Base-by-base conservation (phyloP, 2,329 filamentous ascomycete species). In the Hypomyces perniciosus region DNA sequence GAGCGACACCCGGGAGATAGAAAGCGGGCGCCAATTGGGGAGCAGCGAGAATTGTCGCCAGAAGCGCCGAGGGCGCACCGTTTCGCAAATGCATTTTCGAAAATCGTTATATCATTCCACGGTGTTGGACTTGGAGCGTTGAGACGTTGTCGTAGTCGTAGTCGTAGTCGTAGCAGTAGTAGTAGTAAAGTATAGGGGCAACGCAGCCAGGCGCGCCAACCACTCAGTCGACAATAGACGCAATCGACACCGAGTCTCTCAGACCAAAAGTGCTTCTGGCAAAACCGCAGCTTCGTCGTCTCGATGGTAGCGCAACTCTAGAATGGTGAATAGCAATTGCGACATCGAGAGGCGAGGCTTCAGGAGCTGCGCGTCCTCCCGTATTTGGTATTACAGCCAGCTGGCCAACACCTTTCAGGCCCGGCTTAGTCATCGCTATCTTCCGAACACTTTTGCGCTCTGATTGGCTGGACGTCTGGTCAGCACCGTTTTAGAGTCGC, bases 1-100 rank as follows among this genome's bases (percentile, higher is more conserved):
- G 93, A 58, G 92, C 91, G 61, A 96, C 90, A 60, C 93, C 93
- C 35, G 92, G 93, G 38, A 99, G 87, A 73, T 99, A 99, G 75
- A 97, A 99, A 50, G 90, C 89, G 2, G 83, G 77, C 10, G 76
- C 71, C 34, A 83, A 66, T 55, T 79, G 74, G 27, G 81, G 78
- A 29, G 75, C 64, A 43, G 73, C 69, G 35, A 83, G 63, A 43
- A 82, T 63, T 28, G 77, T 68, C 42, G 73, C 68, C 26, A 80
- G 63, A 46, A 81, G 71, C 65, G 75, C 74, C 65, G 74, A 68
- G 27, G 74, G 73, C 74, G 72, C 70, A 57, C 68, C 61, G 49
- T 70, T 67, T 65, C 65, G 68, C 56, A 73, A 60, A 54, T 73
- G 68, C 78, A 81, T 81, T 6, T 68, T 55, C 41, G 34, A 42